phyloP scores from a whole-genome alignment of 2,329 filamentous ascomycete genomes.

The Colletotrichum melonis region DNA sequence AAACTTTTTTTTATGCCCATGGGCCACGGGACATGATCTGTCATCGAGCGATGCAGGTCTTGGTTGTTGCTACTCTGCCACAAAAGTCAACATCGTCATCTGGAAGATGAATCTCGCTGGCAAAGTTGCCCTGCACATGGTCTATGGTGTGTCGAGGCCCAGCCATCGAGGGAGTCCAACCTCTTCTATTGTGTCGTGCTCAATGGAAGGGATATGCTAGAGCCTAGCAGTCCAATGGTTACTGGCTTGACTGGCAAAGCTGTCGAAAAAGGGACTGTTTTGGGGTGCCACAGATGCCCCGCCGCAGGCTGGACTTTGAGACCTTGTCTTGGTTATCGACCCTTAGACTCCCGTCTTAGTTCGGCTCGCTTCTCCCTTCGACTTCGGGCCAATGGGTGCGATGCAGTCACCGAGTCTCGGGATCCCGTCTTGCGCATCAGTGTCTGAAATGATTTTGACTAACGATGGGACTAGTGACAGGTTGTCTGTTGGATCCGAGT shows the following conservation, averaged over 20 bases:
- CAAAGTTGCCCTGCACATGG: neutral
- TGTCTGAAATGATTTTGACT: conserved; percentile 24
- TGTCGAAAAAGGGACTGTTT: neutral
- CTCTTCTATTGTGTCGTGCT: conserved; percentile 7
- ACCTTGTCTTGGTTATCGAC: conserved; percentile 21
- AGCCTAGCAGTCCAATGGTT: conserved; percentile 2
- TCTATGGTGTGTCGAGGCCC: neutral
- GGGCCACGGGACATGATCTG: neutral
- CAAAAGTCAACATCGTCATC: neutral
- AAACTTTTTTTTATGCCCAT: neutral
- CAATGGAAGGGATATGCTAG: conserved; percentile 20
- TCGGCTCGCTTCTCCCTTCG: conserved; percentile 25
- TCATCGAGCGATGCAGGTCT: neutral
- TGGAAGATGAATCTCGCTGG: neutral
- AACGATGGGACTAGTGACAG: conserved; percentile 27
- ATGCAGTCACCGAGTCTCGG: conserved; percentile 7
- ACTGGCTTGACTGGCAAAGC: neutral
- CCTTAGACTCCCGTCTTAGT: conserved; percentile 5
- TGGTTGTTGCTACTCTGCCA: neutral
- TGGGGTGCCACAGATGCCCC: conserved; percentile 3
- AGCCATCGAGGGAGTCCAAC: conserved; percentile 32
- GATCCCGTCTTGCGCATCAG: conserved; percentile 24
- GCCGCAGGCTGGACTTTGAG: conserved; percentile 27
- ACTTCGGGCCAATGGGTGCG: conserved; percentile 17
- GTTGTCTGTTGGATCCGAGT: conserved; percentile 14